A percentile compares a stretch with the other conserved stretches of the same genome.
These are phyloP conservation scores for Melaleuca alternifolia DNA, from an alignment of 345 rosid species.

Conservation along the genomic window DNA sequence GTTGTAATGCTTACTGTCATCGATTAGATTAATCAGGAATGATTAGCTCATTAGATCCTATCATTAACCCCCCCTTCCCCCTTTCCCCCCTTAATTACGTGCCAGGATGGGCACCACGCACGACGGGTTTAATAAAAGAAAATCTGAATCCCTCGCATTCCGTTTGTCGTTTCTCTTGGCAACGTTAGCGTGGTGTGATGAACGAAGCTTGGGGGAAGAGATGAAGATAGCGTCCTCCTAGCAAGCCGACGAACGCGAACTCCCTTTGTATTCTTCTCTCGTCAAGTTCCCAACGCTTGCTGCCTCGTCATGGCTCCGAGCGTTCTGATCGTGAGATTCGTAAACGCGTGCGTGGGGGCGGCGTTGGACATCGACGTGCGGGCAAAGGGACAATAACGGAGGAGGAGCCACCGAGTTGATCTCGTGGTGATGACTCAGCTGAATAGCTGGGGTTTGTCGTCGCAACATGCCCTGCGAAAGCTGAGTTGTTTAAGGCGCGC, in stretches of 20 bases:
- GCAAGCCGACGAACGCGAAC: not conserved
- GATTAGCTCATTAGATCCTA: not conserved
- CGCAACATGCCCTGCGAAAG: not conserved
- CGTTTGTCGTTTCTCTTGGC: not conserved
- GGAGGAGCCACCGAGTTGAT: not conserved
- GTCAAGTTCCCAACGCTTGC: not conserved
- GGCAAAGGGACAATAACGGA: not conserved
- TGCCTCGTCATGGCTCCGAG: too few species aligned
- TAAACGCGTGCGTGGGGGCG: not conserved
- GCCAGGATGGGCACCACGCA: not conserved
- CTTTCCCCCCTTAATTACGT: not conserved
- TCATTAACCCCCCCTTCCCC: not conserved
- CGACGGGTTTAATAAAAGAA: not conserved
- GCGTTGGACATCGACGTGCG: not conserved
- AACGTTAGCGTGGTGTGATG: not conserved
- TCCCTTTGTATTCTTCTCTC: not conserved
- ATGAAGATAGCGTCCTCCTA: not conserved
- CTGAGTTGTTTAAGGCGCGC: not conserved
- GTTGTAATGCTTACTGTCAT: not conserved
- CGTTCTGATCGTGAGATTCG: not conserved
- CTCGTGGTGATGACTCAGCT: not conserved
- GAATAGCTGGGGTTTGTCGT: not conserved
- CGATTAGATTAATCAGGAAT: not conserved
- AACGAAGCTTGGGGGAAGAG: not conserved
- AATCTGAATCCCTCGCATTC: not conserved